phyloP scores from a whole-genome alignment of 176 grass and related monocot genomes.

The Phyllostachys edulis region DNA sequence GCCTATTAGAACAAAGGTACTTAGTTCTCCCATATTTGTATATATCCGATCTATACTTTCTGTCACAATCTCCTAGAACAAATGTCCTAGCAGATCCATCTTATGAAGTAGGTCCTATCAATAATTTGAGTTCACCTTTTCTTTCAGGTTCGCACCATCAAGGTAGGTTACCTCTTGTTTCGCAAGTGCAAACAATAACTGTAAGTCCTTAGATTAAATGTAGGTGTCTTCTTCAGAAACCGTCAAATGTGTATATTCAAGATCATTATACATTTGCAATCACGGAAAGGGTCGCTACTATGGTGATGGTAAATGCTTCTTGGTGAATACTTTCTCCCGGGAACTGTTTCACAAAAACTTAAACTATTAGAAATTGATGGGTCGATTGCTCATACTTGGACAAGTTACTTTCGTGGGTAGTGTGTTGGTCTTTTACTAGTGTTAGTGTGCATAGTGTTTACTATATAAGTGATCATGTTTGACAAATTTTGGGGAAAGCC shows the following conservation, averaged over 20 bases:
- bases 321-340: too few species aligned
- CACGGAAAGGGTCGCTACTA: too few species aligned
- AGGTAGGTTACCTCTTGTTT: slow-evolving; percentile 75
- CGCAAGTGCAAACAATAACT: slow-evolving; percentile 37
- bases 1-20: slow-evolving; percentile 98
- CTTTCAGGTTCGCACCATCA: slow-evolving; percentile 89
- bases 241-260: slow-evolving; percentile 12
- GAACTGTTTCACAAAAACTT: background rate
- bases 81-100: background rate
- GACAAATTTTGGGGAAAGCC: slow-evolving; percentile 2
- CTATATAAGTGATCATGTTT: background rate
- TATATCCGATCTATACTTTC: background rate
- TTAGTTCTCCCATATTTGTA: slow-evolving; percentile 8
- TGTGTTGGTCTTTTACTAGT: background rate
- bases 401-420: background rate
- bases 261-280: slow-evolving; percentile 12
- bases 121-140: slow-evolving; percentile 21
- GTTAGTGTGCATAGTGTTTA: background rate
- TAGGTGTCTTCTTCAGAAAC: slow-evolving; percentile 12
- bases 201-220: slow-evolving; percentile 46
- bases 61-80: slow-evolving; percentile 16
- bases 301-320: too few species aligned
- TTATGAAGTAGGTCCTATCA: slow-evolving; percentile 20
- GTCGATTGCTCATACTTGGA: background rate
- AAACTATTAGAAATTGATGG: background rate